These are phyloP conservation scores for Pterula multifida DNA, from an alignment of 1,284 basidiomycete genomes.

Conservation along the genomic window DNA sequence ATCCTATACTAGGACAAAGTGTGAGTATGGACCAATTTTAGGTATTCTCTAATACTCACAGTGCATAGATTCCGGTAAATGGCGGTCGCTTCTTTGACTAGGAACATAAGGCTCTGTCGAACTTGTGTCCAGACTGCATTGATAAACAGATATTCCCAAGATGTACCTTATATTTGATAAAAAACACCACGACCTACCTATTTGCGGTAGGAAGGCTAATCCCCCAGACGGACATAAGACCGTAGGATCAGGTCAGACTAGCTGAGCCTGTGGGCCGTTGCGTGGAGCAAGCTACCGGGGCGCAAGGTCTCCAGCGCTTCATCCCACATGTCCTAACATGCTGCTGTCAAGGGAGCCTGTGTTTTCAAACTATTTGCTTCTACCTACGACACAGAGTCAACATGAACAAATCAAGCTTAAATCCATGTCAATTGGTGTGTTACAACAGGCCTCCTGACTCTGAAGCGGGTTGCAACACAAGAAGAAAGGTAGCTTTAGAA, in stretches of 20 bases:
- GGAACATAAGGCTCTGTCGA: neutral
- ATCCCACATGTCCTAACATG: slow-evolving; percentile 42
- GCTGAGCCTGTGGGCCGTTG: neutral
- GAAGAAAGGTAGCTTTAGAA: no score
- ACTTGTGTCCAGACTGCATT: neutral
- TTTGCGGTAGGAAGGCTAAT: neutral
- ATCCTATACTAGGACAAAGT: neutral
- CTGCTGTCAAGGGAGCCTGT: slow-evolving; percentile 37
- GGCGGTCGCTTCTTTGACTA: neutral
- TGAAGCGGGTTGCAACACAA: no score
- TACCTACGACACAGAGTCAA: no score
- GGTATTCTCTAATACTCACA: neutral
- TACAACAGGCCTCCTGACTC: no score
- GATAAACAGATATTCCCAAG: neutral
- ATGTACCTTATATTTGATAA: neutral
- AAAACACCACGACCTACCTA: neutral
- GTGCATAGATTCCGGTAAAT: neutral
- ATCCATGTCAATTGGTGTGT: no score
- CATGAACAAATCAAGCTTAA: no score
- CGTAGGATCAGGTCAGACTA: no score
- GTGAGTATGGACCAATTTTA: neutral
- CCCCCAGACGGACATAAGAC: no score
- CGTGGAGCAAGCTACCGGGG: slow-evolving; percentile 12
- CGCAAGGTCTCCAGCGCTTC: slow-evolving; percentile 25
- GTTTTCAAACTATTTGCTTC: no score